Conservation (phyloP, 352 stramenopile genomes). For the Elongisporangium prolatum region DNA sequence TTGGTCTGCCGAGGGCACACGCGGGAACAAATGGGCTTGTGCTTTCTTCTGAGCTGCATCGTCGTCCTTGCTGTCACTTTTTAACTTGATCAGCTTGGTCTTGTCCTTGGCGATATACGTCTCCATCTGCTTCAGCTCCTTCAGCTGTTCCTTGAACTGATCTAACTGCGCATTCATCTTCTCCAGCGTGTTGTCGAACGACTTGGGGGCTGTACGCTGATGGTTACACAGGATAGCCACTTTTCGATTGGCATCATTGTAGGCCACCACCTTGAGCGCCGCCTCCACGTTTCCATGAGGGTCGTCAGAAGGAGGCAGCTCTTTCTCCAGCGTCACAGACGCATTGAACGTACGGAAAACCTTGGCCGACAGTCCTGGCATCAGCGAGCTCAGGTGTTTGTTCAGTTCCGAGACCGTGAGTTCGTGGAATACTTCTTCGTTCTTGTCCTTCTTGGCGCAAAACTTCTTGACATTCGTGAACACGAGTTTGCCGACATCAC, state of each 20-base stretch:
- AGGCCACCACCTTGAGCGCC: constrained; percentile 93
- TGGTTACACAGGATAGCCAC: constrained; percentile 99
- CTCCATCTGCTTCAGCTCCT: constrained; percentile 93
- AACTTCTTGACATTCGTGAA: constrained; percentile 97
- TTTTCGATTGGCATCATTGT: constrained; percentile 99
- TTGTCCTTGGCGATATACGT: constrained; percentile 86
- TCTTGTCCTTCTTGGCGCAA: constrained; percentile 93
- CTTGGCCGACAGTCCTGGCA: constrained; percentile 99
- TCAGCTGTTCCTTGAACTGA: constrained; percentile 92
- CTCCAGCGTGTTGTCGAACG: constrained; percentile 92
- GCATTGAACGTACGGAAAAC: constrained; percentile 99
- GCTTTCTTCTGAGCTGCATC: constrained; percentile 88
- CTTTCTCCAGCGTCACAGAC: constrained; percentile 97
- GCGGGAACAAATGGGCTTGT: constrained; percentile 93
- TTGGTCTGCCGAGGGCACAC: constrained; percentile 88
- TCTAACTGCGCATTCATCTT: constrained; percentile 93
- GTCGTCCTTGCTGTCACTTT: constrained; percentile 85
- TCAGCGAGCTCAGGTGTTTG: constrained; percentile 97
- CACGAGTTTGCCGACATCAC: constrained; percentile 87
- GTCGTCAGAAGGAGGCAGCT: constrained; percentile 82
- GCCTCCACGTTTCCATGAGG: constrained; percentile 59
- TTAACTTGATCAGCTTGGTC: constrained; percentile 87
- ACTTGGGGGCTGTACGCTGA: constrained; percentile 98
- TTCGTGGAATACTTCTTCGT: constrained; percentile 98
- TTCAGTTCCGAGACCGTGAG: constrained; percentile 96